Evolutionary conservation across 1,284 basidiomycete species (phyloP), one percentile per base, ranked within the genome.

Genomic region (Fomitopsis schrenkii): DNA sequence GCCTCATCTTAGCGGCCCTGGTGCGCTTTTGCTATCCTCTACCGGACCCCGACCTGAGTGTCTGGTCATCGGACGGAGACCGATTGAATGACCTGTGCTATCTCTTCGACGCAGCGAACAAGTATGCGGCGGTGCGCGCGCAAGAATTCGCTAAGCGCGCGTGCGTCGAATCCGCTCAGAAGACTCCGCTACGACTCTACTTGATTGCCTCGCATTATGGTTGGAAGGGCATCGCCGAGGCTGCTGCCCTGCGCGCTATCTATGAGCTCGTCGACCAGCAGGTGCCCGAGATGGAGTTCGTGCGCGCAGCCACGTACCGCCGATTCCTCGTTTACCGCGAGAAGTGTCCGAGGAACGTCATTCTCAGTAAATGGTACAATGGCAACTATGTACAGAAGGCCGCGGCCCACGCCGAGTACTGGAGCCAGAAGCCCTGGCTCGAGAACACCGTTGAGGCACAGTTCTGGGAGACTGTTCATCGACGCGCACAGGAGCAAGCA

Each of bases 271-370:
- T 63, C 6, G 59, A 63, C 10, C 36, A 33, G 1, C 65, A 63
- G 26, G 44, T 62, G 19, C 52, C 58, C 3, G 64, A 65, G 41
- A 42, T 68, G 50, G 65, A 65, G 35, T 26, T 14, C 33, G 59
- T 38, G 5, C 52, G 62, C 9, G 65, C 65, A 3, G 35, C 55
- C 4, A 26, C 59, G 1, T 68, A 66, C 55, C 62, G 58, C n/a
- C 61, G 63, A 10, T 45, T 68, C 6, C 48, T 63, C n/a, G 22
- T 30, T 5, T 68, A 65, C 40, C 56, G 60, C 15, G 15, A 26
- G 58, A 35, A 42, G 19, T 48, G 46, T 22, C 30, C n/a, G n/a
- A n/a, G 38, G 17, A 41, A 30, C 15, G 9, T 35, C 26, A 41
- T 57, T 22, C 45, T 46, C 22, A 6, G 5, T 9, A 33, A 33